These are phyloP conservation scores for Flaveria ramosissima DNA, from an alignment of 129 eudicot species.

Conservation along the genomic window DNA sequence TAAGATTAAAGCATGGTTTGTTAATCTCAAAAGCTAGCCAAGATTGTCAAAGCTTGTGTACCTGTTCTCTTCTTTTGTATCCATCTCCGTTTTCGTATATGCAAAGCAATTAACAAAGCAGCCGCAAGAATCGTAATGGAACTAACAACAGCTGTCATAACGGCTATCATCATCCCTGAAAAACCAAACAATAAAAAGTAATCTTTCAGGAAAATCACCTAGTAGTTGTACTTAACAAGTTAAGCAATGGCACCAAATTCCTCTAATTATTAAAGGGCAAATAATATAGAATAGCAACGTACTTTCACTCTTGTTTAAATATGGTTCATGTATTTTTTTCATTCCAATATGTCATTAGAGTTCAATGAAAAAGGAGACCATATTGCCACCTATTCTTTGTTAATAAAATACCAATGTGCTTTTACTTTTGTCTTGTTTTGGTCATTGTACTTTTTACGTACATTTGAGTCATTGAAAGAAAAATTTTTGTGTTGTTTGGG, in stretches of 20 bases:
- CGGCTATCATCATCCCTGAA: slow-evolving; percentile 58
- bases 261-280: neutral
- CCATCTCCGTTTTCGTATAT: slow-evolving; percentile 50
- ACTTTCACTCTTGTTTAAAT: neutral
- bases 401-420: neutral
- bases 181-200: slow-evolving; percentile 6
- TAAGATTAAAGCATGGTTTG: slow-evolving; percentile 13
- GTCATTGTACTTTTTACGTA: neutral
- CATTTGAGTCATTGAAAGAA: neutral
- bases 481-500: neutral
- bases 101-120: slow-evolving; percentile 47
- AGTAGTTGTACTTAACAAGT: neutral
- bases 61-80: slow-evolving; percentile 75
- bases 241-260: slow-evolving; percentile 10
- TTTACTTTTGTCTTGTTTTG: neutral
- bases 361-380: slow-evolving; percentile 1
- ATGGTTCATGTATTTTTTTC: neutral
- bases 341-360: neutral
- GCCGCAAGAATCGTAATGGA: slow-evolving; percentile 54
- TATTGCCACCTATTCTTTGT: neutral
- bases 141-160: slow-evolving; percentile 52
- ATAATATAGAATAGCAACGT: neutral
- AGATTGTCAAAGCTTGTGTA: slow-evolving; percentile 19
- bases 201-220: slow-evolving; percentile 1
- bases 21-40: slow-evolving; percentile 14